Evolutionary conservation across 2,329 filamentous ascomycete species (phyloP).

Genomic region (Phaeosphaeriaceae sp.): DNA sequence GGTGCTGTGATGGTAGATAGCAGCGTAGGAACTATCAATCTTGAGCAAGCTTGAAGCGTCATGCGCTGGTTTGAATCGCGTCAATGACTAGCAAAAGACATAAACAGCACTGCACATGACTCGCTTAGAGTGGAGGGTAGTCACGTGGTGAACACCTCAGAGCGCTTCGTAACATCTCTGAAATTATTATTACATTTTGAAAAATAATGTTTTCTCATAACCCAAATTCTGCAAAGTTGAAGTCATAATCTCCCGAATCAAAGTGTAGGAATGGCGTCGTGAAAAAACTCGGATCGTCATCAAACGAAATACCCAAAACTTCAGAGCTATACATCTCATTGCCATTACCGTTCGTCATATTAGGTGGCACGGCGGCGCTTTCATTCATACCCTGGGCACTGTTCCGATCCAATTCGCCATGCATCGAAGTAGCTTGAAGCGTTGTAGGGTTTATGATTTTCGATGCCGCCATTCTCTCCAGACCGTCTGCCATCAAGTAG

Average conservation of each 20-base stretch:
- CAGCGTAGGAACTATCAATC: too few relatives aligned
- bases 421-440: too few relatives aligned
- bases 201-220: not conserved
- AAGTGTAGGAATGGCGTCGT: constrained; percentile 23
- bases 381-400: not conserved
- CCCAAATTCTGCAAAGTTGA: constrained; percentile 6
- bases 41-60: too few relatives aligned
- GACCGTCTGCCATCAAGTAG: constrained; percentile 55
- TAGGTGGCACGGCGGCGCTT: not conserved
- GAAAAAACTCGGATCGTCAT: constrained; percentile 11
- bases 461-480: constrained; percentile 50
- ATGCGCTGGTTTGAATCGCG: too few relatives aligned
- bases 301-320: constrained; percentile 1
- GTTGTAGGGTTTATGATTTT: constrained; percentile 18
- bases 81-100: too few relatives aligned
- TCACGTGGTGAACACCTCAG: too few relatives aligned
- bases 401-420: not conserved
- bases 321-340: constrained; percentile 4
- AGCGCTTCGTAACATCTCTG: not conserved
- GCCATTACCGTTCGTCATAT: constrained; percentile 4
- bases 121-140: too few relatives aligned
- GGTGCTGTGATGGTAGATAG: too few relatives aligned
- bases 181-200: too few relatives aligned
- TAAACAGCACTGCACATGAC: too few relatives aligned
- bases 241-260: constrained; percentile 17